These are phyloP conservation scores for Lophiostoma macrostomum DNA, from an alignment of 495 filamentous ascomycete species.

Conservation along the genomic window DNA sequence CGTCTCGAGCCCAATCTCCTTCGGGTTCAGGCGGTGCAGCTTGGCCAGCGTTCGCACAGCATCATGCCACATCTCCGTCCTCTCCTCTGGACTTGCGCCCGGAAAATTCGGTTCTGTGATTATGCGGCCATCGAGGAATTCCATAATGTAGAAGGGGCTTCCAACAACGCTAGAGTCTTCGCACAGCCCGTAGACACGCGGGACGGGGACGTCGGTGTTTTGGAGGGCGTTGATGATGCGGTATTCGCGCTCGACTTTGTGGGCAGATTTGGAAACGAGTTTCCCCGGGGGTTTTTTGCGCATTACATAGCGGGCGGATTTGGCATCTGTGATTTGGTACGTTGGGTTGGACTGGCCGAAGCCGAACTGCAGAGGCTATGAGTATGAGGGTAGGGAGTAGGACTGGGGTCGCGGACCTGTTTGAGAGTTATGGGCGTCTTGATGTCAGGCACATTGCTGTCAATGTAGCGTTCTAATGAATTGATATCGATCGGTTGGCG, in stretches of 20 bases:
- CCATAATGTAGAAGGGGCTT: constrained; percentile 91
- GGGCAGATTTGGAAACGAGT: constrained; percentile 82
- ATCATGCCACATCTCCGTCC: constrained; percentile 67
- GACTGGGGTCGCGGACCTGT: constrained; percentile 56
- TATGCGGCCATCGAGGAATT: constrained; percentile 82
- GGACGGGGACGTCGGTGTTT: constrained; percentile 73
- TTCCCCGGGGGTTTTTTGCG: constrained; percentile 90
- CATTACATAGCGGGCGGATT: constrained; percentile 66
- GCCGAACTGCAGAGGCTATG: constrained; percentile 60
- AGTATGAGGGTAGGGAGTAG: constrained; percentile 5
- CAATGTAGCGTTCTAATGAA: constrained; percentile 70
- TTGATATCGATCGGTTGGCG: constrained; percentile 78
- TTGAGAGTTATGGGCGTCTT: constrained; percentile 73
- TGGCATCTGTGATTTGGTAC: constrained; percentile 69
- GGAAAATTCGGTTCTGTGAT: constrained; percentile 79
- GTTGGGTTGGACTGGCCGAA: constrained; percentile 95
- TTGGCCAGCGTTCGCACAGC: constrained; percentile 74
- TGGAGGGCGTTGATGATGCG: constrained; percentile 77
- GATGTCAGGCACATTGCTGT: constrained; percentile 67
- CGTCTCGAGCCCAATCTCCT: constrained; percentile 57
- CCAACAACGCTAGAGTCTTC: constrained; percentile 70
- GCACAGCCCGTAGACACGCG: constrained; percentile 77
- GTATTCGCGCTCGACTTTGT: constrained; percentile 90
- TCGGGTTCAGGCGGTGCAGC: constrained; percentile 68
- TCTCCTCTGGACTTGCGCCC: constrained; percentile 59